Conservation (phyloP, 805 yeast genomes). For the Candida jianshihensis region DNA sequence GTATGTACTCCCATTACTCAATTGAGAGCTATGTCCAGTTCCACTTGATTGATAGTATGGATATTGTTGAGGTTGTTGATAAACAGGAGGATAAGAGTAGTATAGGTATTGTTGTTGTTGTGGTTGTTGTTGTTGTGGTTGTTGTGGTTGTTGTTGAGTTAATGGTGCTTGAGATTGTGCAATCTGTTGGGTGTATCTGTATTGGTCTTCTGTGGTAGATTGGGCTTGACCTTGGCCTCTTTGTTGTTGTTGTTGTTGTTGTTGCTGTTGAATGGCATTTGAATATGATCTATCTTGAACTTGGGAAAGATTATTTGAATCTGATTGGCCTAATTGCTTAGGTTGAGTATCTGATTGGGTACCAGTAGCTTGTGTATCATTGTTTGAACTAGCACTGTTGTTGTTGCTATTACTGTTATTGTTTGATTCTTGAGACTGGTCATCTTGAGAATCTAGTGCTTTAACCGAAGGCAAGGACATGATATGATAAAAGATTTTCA, state of each 20-base stretch:
- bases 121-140: conserved; percentile 7
- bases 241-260: no score
- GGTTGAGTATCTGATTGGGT: not conserved
- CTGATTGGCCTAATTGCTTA: no score
- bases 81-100: conserved; percentile 10
- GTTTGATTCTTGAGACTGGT: not conserved
- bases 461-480: conserved; percentile 1
- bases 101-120: conserved; percentile 9
- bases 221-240: conserved; percentile 3
- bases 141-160: conserved; percentile 7
- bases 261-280: no score
- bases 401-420: conserved; percentile 1
- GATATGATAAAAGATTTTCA: not conserved
- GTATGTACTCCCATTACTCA: conserved; percentile 6
- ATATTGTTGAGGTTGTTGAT: conserved; percentile 12
- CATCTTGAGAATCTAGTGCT: not conserved
- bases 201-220: conserved; percentile 6
- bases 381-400: conserved; percentile 12
- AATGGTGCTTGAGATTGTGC: conserved; percentile 4
- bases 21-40: no score
- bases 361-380: conserved; percentile 9
- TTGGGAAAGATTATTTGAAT: no score
- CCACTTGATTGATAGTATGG: conserved; percentile 17
- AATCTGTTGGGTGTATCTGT: conserved; percentile 11
- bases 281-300: no score